These are phyloP conservation scores for Dipteronia sinensis DNA, from an alignment of 345 rosid genomes.

Conservation along the genomic window DNA sequence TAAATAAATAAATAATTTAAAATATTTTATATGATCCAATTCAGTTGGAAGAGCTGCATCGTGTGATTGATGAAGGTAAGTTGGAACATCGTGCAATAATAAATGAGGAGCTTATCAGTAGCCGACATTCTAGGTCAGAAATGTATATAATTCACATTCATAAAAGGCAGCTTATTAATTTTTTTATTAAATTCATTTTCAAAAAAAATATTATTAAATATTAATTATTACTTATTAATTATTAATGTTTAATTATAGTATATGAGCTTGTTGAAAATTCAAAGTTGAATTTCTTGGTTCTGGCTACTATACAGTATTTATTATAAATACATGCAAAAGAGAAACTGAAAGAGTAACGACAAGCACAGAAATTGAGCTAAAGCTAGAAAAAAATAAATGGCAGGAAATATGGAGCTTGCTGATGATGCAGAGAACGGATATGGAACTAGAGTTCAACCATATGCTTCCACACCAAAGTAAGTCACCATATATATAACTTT, in stretches of 20 bases:
- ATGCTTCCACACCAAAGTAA: conserved; percentile 26
- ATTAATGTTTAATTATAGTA: too few relatives aligned
- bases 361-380: not conserved
- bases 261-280: too few relatives aligned
- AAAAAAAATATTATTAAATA: too few relatives aligned
- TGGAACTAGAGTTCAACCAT: conserved; percentile 23
- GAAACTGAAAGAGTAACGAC: not conserved
- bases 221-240: too few relatives aligned
- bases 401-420: conserved; percentile 22
- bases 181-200: not conserved
- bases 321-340: not conserved
- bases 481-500: not conserved
- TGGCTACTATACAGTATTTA: not conserved
- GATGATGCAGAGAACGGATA: conserved; percentile 23
- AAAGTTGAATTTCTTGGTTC: too few relatives aligned
- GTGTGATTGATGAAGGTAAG: not conserved
- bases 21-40: too few relatives aligned
- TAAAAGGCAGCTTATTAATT: not conserved
- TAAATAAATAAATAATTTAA: not conserved
- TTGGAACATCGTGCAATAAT: not conserved
- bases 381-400: conserved; percentile 17
- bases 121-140: conserved; percentile 10
- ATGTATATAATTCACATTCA: not conserved
- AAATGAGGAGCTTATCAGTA: conserved; percentile 6
- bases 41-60: not conserved